A percentile compares a stretch with the other conserved stretches of the same genome.
Evolutionary conservation across 2,329 filamentous ascomycete species (phyloP).

Genomic region (Epicoccum nigrum): DNA sequence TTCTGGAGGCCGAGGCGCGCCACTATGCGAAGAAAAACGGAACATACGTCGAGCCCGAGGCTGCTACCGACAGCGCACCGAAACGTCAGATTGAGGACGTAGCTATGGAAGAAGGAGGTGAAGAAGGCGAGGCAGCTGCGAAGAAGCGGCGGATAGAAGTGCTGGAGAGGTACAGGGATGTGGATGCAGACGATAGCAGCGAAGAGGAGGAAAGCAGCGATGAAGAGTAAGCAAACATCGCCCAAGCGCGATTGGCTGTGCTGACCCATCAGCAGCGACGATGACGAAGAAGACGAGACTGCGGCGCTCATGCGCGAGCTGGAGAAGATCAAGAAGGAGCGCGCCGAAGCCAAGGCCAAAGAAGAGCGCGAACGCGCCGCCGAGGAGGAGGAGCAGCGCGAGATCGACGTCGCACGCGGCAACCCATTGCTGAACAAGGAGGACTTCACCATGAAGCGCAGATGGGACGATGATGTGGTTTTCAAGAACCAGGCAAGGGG

Average conservation of each 20-base stretch:
- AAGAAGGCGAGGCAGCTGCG: slow-evolving; percentile 73
- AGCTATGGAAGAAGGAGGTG: slow-evolving; percentile 47
- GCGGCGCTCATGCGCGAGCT: slow-evolving; percentile 90
- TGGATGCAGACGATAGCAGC: slow-evolving; percentile 76
- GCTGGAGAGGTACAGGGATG: slow-evolving; percentile 83
- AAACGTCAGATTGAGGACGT: slow-evolving; percentile 71
- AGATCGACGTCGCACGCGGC: slow-evolving; percentile 86
- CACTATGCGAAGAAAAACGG: slow-evolving; percentile 87
- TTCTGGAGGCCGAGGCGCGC: slow-evolving; percentile 84
- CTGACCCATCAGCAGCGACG: slow-evolving; percentile 39
- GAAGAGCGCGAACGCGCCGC: slow-evolving; percentile 83
- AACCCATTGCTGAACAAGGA: slow-evolving; percentile 89
- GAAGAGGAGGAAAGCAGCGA: slow-evolving; percentile 62
- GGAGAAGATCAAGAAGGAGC: slow-evolving; percentile 89
- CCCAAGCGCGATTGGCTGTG: neutral
- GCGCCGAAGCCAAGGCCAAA: slow-evolving; percentile 78
- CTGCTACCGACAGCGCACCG: slow-evolving; percentile 50
- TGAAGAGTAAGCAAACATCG: slow-evolving; percentile 55
- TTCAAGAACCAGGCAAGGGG: slow-evolving; percentile 98
- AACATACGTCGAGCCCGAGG: slow-evolving; percentile 57
- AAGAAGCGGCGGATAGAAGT: slow-evolving; percentile 77
- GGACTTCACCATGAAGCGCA: slow-evolving; percentile 88
- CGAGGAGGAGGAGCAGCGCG: slow-evolving; percentile 80
- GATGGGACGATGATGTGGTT: slow-evolving; percentile 98
- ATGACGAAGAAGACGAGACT: slow-evolving; percentile 75